Evolutionary conservation across 2,329 filamentous ascomycete species (phyloP).

Genomic region (Tolypocladium nubicola): DNA sequence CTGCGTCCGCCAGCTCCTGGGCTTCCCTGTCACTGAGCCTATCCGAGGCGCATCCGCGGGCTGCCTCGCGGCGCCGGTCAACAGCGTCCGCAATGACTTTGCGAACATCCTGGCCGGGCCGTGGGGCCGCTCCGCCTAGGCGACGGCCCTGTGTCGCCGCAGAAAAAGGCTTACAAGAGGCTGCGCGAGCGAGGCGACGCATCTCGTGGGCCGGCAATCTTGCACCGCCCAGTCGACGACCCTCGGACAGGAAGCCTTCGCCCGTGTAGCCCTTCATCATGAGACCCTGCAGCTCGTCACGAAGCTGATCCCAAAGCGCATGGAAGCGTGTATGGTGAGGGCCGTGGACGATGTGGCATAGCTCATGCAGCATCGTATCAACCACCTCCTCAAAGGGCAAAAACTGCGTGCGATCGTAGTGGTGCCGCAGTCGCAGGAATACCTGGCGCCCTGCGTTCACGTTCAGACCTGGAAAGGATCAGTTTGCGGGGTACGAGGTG

Average conservation of each 20-base stretch:
- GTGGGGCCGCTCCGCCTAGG: conserved; percentile 51
- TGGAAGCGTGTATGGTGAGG: conserved; percentile 79
- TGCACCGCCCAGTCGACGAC: conserved; percentile 59
- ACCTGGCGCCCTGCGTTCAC: conserved; percentile 69
- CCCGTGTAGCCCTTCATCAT: conserved; percentile 78
- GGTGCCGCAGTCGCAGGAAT: conserved; percentile 69
- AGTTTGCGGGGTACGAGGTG: background rate
- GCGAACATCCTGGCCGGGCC: conserved; percentile 56
- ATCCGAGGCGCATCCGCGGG: conserved; percentile 66
- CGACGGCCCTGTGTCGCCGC: conserved; percentile 61
- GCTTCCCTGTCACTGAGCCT: conserved; percentile 57
- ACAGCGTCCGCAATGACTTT: conserved; percentile 62
- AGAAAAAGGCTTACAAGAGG: conserved; percentile 56
- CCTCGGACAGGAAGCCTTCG: conserved; percentile 73
- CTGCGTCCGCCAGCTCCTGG: conserved; percentile 50
- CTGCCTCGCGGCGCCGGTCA: conserved; percentile 54
- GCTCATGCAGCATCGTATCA: conserved; percentile 90
- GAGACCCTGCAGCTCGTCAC: conserved; percentile 73
- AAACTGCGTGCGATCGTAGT: conserved; percentile 65
- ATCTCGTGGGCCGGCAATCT: conserved; percentile 62
- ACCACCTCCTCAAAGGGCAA: conserved; percentile 68
- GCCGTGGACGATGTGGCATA: conserved; percentile 77
- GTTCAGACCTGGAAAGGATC: conserved; percentile 51
- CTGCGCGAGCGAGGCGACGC: conserved; percentile 59
- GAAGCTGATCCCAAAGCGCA: conserved; percentile 77